phyloP scores from a whole-genome alignment of 192 early-diverging fungal genomes.

The Lobulomyces angularis region DNA sequence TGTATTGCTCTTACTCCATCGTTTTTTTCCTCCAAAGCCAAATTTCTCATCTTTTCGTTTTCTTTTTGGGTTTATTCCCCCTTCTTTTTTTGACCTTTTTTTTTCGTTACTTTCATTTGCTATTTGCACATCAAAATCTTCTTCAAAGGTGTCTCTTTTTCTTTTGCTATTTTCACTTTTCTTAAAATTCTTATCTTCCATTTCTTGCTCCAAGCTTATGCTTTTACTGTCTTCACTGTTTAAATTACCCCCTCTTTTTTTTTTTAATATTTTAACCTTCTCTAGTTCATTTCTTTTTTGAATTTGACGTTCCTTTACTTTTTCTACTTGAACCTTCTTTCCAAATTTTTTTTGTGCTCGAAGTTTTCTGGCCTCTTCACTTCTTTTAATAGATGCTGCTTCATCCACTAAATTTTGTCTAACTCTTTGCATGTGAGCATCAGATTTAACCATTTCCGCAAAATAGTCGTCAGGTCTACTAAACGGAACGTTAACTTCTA shows the following conservation, averaged over 20 bases:
- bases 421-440: constrained; percentile 86
- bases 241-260: constrained; percentile 51
- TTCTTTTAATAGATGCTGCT: constrained; percentile 58
- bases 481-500: constrained; percentile 58
- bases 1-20: constrained; percentile 65
- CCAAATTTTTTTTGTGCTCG: constrained; percentile 93
- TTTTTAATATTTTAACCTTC: constrained; percentile 80
- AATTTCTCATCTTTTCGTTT: constrained; percentile 70
- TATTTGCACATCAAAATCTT: constrained; percentile 13
- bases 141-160: constrained; percentile 13
- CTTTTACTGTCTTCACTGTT: constrained; percentile 6
- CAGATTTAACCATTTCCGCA: constrained; percentile 97
- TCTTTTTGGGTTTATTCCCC: constrained; percentile 44
- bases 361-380: constrained; percentile 74
- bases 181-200: constrained; percentile 61
- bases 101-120: constrained; percentile 5
- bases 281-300: constrained; percentile 80
- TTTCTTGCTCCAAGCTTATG: constrained; percentile 16
- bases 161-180: constrained; percentile 20
- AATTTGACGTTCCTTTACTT: constrained; percentile 74
- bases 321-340: constrained; percentile 91
- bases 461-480: constrained; percentile 87
- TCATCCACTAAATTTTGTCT: constrained; percentile 79
- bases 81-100: constrained; percentile 8
- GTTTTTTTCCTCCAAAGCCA: constrained; percentile 84